Percentiles rank a stretch among this genome's conserved stretches.
Conservation (phyloP, 805 yeast species). For the Wickerhamiella hasegawae region DNA sequence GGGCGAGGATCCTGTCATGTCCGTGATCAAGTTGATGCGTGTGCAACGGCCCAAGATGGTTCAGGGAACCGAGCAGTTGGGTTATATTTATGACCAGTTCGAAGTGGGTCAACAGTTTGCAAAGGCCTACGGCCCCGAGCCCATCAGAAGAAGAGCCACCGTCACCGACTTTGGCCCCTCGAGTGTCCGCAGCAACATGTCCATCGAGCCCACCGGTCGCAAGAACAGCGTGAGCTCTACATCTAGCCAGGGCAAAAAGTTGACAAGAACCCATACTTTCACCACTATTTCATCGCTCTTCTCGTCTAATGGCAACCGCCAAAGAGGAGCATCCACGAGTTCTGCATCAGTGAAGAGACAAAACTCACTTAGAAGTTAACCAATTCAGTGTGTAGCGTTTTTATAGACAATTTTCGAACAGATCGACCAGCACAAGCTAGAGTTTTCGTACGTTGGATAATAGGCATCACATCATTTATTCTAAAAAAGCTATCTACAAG, state of each 20-base stretch:
- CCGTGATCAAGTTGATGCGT: constrained; percentile 21
- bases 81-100: constrained; percentile 23
- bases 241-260: not conserved
- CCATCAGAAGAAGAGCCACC: constrained; percentile 3
- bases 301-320: not conserved
- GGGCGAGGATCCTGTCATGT: constrained; percentile 13
- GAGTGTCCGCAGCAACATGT: too few relatives aligned
- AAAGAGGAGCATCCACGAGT: too few relatives aligned
- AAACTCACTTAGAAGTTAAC: too few relatives aligned
- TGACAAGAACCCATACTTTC: not conserved
- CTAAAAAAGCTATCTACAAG: too few relatives aligned
- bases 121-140: constrained; percentile 1
- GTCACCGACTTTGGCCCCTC: not conserved
- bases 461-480: too few relatives aligned
- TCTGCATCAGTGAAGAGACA: too few relatives aligned
- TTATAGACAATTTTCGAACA: too few relatives aligned
- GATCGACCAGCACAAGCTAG: too few relatives aligned
- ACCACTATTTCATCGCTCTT: not conserved
- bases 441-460: too few relatives aligned
- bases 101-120: constrained; percentile 17
- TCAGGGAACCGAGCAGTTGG: constrained; percentile 24
- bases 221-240: not conserved
- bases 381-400: too few relatives aligned
- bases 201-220: too few relatives aligned
- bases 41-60: constrained; percentile 29